phyloP scores from a whole-genome alignment of 2,329 filamentous ascomycete species.

The Akanthomyces lecanii region DNA sequence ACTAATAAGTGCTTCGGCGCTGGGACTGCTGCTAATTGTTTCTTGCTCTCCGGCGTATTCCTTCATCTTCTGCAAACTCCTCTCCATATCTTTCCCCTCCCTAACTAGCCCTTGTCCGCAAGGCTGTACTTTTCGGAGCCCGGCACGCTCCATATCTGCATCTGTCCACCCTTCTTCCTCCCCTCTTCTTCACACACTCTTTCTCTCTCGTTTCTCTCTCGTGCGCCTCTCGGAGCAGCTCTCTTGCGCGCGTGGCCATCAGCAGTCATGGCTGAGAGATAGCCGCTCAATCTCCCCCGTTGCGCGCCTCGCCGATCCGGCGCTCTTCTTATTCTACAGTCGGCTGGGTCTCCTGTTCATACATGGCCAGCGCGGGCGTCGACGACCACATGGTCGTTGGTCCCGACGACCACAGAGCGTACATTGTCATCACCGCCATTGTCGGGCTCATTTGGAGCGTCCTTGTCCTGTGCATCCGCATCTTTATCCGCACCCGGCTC shows the following conservation, averaged over 20 bases:
- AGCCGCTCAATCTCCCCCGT: neutral
- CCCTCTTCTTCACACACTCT: neutral
- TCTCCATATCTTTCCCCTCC: neutral
- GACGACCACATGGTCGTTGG: constrained; percentile 14
- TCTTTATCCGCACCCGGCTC: constrained; percentile 19
- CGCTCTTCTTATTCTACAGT: neutral
- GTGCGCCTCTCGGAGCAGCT: neutral
- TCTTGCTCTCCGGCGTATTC: no score
- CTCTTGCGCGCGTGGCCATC: neutral
- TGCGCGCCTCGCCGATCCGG: neutral
- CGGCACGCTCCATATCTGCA: neutral
- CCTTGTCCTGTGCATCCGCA: constrained; percentile 18
- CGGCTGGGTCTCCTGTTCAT: neutral
- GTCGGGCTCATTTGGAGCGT: constrained; percentile 20
- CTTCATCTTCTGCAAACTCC: neutral
- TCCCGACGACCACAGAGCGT: constrained; percentile 18
- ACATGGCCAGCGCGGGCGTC: constrained; percentile 10
- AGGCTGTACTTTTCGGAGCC: neutral
- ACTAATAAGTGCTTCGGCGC: no score
- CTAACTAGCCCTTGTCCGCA: neutral
- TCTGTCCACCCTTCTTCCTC: neutral
- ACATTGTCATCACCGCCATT: constrained; percentile 20
- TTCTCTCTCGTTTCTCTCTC: no score
- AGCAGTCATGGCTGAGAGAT: neutral
- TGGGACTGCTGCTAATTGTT: no score